Conservation (phyloP, 2,329 filamentous ascomycete genomes). For the Botrytis porri region DNA sequence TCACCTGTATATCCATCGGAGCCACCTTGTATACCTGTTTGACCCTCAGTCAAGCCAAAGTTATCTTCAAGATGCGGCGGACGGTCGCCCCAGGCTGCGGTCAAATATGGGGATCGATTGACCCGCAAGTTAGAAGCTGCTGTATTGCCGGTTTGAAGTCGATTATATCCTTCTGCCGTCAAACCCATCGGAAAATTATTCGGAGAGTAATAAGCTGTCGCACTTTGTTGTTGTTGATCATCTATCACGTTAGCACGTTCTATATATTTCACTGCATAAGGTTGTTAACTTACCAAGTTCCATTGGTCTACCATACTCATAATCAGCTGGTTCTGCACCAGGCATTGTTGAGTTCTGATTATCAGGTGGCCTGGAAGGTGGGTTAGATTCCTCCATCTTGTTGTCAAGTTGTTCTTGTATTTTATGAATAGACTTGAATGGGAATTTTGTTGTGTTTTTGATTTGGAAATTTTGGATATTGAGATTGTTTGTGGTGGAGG, state of each 20-base stretch:
- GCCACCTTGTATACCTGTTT: neutral
- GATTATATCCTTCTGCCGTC: neutral
- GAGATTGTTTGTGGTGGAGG: neutral
- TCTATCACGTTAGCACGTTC: neutral
- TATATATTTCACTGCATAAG: neutral
- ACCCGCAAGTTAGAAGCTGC: neutral
- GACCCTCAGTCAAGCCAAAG: neutral
- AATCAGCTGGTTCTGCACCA: neutral
- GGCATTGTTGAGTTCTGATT: neutral
- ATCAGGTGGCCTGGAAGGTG: neutral
- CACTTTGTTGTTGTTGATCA: neutral
- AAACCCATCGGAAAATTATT: neutral
- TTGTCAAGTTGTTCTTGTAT: neutral
- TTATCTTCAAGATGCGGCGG: accelerated
- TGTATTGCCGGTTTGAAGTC: neutral
- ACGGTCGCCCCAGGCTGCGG: too few relatives aligned
- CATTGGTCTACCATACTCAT: neutral
- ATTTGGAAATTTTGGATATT: too few relatives aligned
- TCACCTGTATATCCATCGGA: neutral
- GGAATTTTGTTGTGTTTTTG: neutral
- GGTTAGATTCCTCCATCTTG: neutral
- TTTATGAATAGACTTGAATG: neutral
- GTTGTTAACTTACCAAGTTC: neutral
- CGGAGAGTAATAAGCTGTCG: too few relatives aligned
- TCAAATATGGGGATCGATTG: neutral